Conservation (phyloP, 345 rosid species). For the Salix udensis region DNA sequence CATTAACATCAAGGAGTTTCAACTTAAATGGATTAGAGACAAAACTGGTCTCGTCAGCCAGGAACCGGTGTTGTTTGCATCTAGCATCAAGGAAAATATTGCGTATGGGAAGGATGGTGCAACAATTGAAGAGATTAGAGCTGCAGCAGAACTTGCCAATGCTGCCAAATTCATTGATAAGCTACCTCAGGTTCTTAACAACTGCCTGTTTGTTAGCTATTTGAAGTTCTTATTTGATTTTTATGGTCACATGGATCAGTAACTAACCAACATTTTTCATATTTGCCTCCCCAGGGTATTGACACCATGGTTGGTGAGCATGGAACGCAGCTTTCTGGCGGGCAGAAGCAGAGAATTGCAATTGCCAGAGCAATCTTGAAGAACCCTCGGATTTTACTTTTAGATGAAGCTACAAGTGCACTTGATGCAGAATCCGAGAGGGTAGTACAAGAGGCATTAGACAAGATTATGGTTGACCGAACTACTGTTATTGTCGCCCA, state of each 20-base stretch:
- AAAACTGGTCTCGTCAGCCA: constrained; percentile 48
- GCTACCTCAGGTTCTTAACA: constrained; percentile 30
- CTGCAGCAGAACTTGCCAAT: constrained; percentile 39
- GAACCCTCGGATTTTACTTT: constrained; percentile 41
- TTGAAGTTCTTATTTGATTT: background rate
- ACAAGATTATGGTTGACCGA: constrained; percentile 39
- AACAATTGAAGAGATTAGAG: constrained; percentile 38
- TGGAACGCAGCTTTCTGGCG: constrained; percentile 90
- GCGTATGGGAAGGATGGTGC: constrained; percentile 42
- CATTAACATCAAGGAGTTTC: constrained; percentile 33
- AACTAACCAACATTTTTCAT: background rate
- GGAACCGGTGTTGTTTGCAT: constrained; percentile 44
- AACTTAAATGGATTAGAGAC: constrained; percentile 41
- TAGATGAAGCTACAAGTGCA: constrained; percentile 51
- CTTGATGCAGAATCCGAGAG: constrained; percentile 48
- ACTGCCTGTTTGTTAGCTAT: background rate
- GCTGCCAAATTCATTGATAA: constrained; percentile 43
- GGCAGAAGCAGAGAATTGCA: constrained; percentile 77
- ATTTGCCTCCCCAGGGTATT: constrained; percentile 40
- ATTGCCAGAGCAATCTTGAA: constrained; percentile 42
- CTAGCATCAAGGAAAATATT: constrained; percentile 39
- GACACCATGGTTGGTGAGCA: constrained; percentile 93
- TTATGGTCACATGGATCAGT: background rate
- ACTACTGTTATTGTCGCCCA: constrained; percentile 52
- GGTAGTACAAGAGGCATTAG: constrained; percentile 47